Base-by-base conservation (phyloP, 345 rosid species). In the Eutrema heterophyllum region DNA sequence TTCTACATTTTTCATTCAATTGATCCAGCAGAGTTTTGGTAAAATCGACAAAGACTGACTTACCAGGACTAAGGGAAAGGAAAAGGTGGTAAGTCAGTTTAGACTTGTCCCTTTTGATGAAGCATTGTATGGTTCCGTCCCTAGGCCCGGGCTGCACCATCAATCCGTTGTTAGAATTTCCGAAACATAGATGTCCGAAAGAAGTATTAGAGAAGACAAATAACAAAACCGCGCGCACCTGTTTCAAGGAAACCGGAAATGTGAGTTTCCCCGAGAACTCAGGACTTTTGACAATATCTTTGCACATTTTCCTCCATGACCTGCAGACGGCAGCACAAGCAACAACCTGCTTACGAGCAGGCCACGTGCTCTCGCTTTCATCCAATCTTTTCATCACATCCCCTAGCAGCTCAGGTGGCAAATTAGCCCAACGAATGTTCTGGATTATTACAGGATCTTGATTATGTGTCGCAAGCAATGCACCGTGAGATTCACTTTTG, bases 241-340 rank as follows among this genome's bases (percentile, higher is more conserved):
- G 93, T 81, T 91, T 91, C 56, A 91, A 71, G 2, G 97, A 91
- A 82, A 89, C 87, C 0, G 93, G 96, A 63, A 89, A 89, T 11
- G 96, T 89, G 33, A 91, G 86, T 86, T 86, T 91, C 64, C 90
- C 91, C 16, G 83, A 85, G 64, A 86, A 74, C 71, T 89, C 96
- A 1, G 90, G 90, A 72, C 81, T 78, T 44, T 57, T 75, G 5
- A 91, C 93, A 60, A 86, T 84, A 72, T 86, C 97, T 79, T 82
- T 82, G 72, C 97, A 91, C 91, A 87, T 88, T 65, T 83, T 84
- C 70, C 97, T 86, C 97, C 97, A 91, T 35, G 91, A 78, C 62
- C 81, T 83, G 79, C 97, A 91, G 7, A 91, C 96, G 0, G 85
- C 87, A 75, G 96, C 91, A 82, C 93, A 91, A 27, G 91, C 87